Base-by-base conservation (phyloP, 768 basidiomycete genomes). In the Leccinum variicolor region DNA sequence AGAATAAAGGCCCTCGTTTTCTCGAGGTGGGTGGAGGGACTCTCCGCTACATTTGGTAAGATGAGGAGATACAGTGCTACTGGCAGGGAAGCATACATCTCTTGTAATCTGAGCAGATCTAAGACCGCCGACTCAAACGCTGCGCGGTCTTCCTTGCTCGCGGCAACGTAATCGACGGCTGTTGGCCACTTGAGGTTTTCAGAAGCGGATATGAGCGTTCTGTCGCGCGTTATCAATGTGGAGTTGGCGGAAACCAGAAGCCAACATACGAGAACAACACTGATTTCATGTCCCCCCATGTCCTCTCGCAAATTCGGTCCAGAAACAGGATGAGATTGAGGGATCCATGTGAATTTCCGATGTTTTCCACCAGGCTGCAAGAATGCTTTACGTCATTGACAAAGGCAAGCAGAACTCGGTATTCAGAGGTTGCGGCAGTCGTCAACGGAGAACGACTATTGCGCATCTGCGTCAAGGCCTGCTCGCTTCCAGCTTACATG, bases 121-220 rank as follows among this genome's bases (percentile, higher is more conserved):
- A 77, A 69, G 70, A 96, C 97, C 0, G 90, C 83, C 15, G 71
- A 71, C 68, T 95, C 91, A 66, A 99, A 97, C 2, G 74, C 73
- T 49, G 76, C 76, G 53, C 87, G 79, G 50, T 85, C 78, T 25
- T 82, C 79, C 13, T 73, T 62, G 5, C 79, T 65, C 7, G 80
- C 77, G 0, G 79, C 60, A 21, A 76, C 67, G 65, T 90, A 93
- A 62, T 92, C 81, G 0, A 94, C 81, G 17, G 81, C 76, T 62
- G 79, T 78, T 2, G 96, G 96, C 96, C 96, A 98, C n/a, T 84
- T 81, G 25, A 98, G 71, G 48, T 77, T 79, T 70, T 95, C 94
- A 1, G 90, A 80, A 14, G 83, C 80, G 26, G 75, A 71, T 21
- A 85, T 73, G 23, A 98, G 76, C 5, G 78, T 71, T 19, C 94